Evolutionary conservation across 1,284 basidiomycete genomes (phyloP).

Genomic region (Wallemia mellicola): DNA sequence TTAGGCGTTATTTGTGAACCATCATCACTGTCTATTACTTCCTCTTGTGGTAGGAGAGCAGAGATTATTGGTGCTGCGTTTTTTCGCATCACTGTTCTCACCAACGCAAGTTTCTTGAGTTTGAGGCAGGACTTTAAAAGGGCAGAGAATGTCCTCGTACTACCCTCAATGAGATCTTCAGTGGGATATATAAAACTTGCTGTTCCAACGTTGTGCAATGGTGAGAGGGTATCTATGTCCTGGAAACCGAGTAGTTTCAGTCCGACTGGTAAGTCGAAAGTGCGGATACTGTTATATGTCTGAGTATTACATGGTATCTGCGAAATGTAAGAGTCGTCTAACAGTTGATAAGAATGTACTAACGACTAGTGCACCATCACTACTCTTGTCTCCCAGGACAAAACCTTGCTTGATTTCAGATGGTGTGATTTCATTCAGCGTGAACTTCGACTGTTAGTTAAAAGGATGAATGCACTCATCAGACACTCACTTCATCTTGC

Average conservation of each 20-base stretch:
- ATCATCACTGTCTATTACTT: conserved; percentile 36
- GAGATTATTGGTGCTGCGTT: conserved; percentile 54
- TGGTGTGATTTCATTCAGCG: neutral
- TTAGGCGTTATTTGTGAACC: conserved; percentile 49
- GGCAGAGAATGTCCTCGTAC: conserved; percentile 66
- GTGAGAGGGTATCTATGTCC: conserved; percentile 31
- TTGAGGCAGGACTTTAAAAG: conserved; percentile 52
- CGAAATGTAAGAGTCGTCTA: neutral
- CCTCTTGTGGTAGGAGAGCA: conserved; percentile 58
- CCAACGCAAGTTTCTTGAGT: conserved; percentile 55
- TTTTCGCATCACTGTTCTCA: conserved; percentile 34
- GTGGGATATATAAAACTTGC: conserved; percentile 76
- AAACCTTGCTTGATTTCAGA: neutral
- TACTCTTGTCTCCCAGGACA: neutral
- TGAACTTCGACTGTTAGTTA: neutral
- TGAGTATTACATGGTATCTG: neutral
- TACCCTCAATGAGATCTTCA: conserved; percentile 64
- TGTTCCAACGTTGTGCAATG: conserved; percentile 76
- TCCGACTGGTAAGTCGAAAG: conserved; percentile 13
- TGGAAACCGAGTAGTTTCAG: conserved; percentile 85
- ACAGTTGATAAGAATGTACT: neutral
- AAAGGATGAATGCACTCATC: neutral
- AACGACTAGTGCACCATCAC: neutral
- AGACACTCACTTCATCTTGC: conserved; percentile 4
- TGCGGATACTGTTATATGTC: neutral